Percentiles rank a stretch among this genome's conserved stretches.
phyloP scores from a whole-genome alignment of 371 early-diverging fungal genomes.

The Actinomucor elegans region DNA sequence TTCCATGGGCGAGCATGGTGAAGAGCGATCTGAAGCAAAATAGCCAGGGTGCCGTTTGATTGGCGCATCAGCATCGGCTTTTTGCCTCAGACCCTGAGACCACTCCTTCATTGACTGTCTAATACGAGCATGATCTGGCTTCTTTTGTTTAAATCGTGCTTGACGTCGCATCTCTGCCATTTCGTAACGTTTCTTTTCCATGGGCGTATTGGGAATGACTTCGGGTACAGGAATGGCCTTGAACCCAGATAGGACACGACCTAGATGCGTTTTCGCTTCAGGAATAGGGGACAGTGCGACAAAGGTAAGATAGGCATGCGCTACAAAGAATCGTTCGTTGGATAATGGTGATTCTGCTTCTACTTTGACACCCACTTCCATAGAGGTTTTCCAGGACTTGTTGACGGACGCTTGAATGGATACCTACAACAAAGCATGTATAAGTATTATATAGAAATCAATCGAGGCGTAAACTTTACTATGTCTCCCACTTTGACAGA shows the following conservation, averaged over 20 bases:
- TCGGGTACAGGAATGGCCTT: conserved; percentile 49
- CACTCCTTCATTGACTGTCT: conserved; percentile 39
- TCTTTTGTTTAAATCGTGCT: conserved; percentile 22
- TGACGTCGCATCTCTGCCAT: conserved; percentile 61
- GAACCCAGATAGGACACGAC: conserved; percentile 32
- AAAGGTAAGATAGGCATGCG: conserved; percentile 75
- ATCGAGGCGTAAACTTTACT: conserved; percentile 28
- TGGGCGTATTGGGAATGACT: conserved; percentile 38
- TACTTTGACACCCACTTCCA: conserved; percentile 73
- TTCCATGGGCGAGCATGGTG: not conserved
- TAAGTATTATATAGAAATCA: too few species aligned
- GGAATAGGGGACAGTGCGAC: conserved; percentile 58
- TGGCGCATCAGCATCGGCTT: conserved; percentile 33
- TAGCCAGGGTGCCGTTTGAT: conserved; percentile 40
- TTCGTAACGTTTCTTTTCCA: conserved; percentile 53
- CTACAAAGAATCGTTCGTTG: conserved; percentile 62
- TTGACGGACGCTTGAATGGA: conserved; percentile 70
- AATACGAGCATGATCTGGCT: conserved; percentile 14
- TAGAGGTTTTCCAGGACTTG: conserved; percentile 72
- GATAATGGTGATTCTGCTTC: conserved; percentile 68
- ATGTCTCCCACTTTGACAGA: conserved; percentile 70
- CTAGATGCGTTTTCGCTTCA: conserved; percentile 33
- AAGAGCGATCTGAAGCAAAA: not conserved
- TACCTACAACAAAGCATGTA: conserved; percentile 26
- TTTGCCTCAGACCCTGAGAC: conserved; percentile 39